Evolutionary conservation across 208 protist species (phyloP).

Genomic region (Porcisia deanei): DNA sequence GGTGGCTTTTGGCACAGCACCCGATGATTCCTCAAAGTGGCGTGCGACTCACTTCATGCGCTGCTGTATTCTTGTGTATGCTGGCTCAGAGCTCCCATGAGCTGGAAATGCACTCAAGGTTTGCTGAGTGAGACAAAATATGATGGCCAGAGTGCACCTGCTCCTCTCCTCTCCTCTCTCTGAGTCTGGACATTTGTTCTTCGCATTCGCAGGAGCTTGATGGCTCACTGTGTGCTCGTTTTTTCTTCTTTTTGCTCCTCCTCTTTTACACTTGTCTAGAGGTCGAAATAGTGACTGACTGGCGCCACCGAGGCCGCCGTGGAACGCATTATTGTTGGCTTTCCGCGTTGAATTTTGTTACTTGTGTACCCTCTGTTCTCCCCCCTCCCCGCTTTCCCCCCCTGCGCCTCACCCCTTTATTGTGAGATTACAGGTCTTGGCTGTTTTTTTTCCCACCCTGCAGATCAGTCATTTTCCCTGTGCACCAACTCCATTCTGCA

Average conservation of each 20-base stretch:
- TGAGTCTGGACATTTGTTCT: too few relatives aligned
- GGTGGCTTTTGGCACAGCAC: conserved; percentile 18
- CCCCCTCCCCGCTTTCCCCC: too few relatives aligned
- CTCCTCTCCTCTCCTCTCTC: background rate
- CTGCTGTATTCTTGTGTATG: conserved; percentile 59
- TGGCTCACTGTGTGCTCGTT: too few relatives aligned
- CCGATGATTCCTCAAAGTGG: conserved; percentile 15
- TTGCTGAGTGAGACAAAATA: background rate
- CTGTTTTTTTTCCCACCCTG: background rate
- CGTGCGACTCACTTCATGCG: conserved; percentile 43
- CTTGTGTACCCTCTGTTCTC: too few relatives aligned
- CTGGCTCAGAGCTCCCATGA: conserved; percentile 63
- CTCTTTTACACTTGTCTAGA: too few relatives aligned
- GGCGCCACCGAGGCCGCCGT: too few relatives aligned
- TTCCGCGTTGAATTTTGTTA: too few relatives aligned
- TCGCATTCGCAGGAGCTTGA: too few relatives aligned
- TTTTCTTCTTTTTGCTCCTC: too few relatives aligned
- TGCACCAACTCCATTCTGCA: background rate
- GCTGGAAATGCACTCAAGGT: conserved; percentile 47
- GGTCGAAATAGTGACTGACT: too few relatives aligned
- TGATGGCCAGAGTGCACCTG: background rate
- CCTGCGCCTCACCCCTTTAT: too few relatives aligned
- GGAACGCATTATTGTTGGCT: too few relatives aligned
- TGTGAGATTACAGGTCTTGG: background rate
- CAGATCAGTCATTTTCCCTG: background rate